Percentiles rank a stretch among this genome's conserved stretches.
Evolutionary conservation across 2,329 filamentous ascomycete genomes (phyloP).

Genomic region (Venturia aucupariae): DNA sequence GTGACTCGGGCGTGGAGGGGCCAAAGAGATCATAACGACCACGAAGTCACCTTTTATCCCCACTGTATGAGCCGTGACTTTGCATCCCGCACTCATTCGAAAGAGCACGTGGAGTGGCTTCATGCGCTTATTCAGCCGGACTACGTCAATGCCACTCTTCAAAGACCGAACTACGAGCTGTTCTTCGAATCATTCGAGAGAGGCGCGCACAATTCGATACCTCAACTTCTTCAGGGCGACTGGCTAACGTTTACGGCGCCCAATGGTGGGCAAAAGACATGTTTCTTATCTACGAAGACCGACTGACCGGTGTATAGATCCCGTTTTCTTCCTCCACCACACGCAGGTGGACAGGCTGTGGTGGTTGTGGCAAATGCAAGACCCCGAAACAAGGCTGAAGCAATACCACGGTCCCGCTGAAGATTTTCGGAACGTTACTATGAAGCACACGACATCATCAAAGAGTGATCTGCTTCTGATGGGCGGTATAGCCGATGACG

Average conservation of each 20-base stretch:
- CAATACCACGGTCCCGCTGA: background rate
- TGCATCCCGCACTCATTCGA: background rate
- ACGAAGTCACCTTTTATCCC: background rate
- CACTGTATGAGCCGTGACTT: background rate
- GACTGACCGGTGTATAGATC: slow-evolving; percentile 19
- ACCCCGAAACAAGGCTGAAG: background rate
- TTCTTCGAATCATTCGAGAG: slow-evolving; percentile 19
- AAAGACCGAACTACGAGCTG: background rate
- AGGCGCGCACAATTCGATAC: slow-evolving; percentile 23
- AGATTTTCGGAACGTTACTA: background rate
- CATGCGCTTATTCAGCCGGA: background rate
- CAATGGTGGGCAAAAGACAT: slow-evolving; percentile 17
- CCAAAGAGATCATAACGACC: slow-evolving; percentile 10
- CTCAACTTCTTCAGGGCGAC: slow-evolving; percentile 22
- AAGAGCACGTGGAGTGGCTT: background rate
- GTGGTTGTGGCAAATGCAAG: slow-evolving; percentile 23
- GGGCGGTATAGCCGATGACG: background rate
- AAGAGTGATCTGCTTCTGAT: background rate
- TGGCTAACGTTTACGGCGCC: slow-evolving; percentile 23
- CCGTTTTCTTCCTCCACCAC: slow-evolving; percentile 27
- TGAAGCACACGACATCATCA: background rate
- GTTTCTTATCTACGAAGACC: background rate
- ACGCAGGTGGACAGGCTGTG: slow-evolving; percentile 24
- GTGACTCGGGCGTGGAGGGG: slow-evolving; percentile 19
- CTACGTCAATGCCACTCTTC: background rate